These are phyloP conservation scores for Aspergillus candidus DNA, from an alignment of 2,329 filamentous ascomycete species.

Conservation along the genomic window DNA sequence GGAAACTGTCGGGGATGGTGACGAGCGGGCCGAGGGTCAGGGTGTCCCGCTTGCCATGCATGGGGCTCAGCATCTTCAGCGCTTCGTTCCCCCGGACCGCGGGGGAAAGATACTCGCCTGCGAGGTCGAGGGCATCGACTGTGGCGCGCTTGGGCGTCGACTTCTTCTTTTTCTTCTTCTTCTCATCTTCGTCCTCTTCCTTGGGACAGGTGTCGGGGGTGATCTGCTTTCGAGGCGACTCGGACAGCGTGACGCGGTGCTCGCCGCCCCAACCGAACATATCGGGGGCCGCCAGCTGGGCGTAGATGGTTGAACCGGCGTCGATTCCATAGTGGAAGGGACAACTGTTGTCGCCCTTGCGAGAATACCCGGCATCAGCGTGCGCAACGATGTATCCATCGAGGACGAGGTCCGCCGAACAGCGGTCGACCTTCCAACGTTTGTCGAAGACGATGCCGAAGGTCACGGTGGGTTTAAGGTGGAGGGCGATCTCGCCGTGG, in stretches of 20 bases:
- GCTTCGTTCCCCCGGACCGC: too few relatives aligned
- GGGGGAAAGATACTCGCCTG: too few relatives aligned
- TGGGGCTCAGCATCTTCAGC: neutral
- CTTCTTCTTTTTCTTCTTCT: too few relatives aligned
- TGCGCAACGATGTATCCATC: conserved; percentile 7
- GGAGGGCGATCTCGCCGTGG: conserved; percentile 5
- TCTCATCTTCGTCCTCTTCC: neutral
- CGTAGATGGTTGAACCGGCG: conserved; percentile 6
- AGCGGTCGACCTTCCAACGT: conserved; percentile 5
- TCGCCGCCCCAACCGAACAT: conserved; percentile 5
- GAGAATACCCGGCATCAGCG: conserved; percentile 1
- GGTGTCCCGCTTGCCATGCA: conserved; percentile 6
- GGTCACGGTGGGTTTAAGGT: conserved; percentile 10
- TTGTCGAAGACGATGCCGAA: conserved; percentile 11
- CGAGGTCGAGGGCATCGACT: too few relatives aligned
- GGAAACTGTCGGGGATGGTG: conserved; percentile 7
- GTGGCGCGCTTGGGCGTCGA: too few relatives aligned
- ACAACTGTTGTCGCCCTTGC: conserved; percentile 3
- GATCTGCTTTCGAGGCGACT: conserved; percentile 7
- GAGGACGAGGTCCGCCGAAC: conserved; percentile 7
- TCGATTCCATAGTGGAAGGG: conserved; percentile 11
- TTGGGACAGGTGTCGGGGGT: conserved; percentile 4
- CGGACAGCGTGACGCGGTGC: conserved; percentile 3
- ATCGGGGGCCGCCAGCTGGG: conserved; percentile 5
- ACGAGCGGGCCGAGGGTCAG: conserved; percentile 7